phyloP scores from a whole-genome alignment of 2,329 filamentous ascomycete species.

The Diaporthe humulicola region DNA sequence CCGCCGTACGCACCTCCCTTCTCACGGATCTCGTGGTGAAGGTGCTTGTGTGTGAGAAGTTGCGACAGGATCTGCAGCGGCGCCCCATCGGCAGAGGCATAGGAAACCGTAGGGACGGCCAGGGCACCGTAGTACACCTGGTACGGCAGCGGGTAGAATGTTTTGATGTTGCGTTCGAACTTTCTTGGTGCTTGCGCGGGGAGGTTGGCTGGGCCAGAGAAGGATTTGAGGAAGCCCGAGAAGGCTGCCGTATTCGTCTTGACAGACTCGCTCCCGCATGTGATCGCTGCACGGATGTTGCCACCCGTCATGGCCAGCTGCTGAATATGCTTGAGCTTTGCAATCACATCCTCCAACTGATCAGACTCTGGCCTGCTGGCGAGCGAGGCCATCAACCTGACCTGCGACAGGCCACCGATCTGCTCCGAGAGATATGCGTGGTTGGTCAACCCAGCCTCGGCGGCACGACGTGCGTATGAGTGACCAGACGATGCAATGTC shows the following conservation, averaged over 20 bases:
- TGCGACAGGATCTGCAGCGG: slow-evolving; percentile 90
- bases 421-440: slow-evolving; percentile 83
- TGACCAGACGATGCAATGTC: slow-evolving; percentile 93
- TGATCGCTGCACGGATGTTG: slow-evolving; percentile 83
- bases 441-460: slow-evolving; percentile 82
- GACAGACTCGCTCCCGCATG: slow-evolving; percentile 83
- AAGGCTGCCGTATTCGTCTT: slow-evolving; percentile 78
- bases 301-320: slow-evolving; percentile 78
- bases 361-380: slow-evolving; percentile 79
- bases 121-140: slow-evolving; percentile 96
- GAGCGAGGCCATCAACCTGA: slow-evolving; percentile 85
- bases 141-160: slow-evolving; percentile 94
- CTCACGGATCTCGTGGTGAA: slow-evolving; percentile 97
- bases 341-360: slow-evolving; percentile 79
- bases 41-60: slow-evolving; percentile 93
- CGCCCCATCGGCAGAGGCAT: slow-evolving; percentile 80
- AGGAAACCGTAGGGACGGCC: slow-evolving; percentile 86
- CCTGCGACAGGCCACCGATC: slow-evolving; percentile 89
- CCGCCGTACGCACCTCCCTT: slow-evolving; percentile 98
- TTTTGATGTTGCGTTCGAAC: slow-evolving; percentile 70
- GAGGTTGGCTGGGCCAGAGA: slow-evolving; percentile 63
- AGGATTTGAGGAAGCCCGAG: slow-evolving; percentile 74
- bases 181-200: slow-evolving; percentile 49
- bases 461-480: slow-evolving; percentile 85
- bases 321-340: slow-evolving; percentile 89